Conservation (phyloP, 1,139 yeast species). For the Meyerozyma smithsonii region DNA sequence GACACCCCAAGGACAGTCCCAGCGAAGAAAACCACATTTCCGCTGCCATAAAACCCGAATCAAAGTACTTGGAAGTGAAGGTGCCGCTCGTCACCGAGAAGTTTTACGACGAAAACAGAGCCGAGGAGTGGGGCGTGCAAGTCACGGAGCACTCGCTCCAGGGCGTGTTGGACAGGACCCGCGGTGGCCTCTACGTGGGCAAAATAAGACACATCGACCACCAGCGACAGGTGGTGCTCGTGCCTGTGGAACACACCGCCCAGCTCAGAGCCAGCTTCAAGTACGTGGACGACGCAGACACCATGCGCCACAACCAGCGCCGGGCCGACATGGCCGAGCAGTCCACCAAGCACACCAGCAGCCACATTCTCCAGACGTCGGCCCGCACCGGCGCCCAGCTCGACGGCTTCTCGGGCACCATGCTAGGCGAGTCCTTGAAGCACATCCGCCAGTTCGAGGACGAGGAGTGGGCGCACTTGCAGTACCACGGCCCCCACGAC, state of each 20-base stretch:
- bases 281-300: slow-evolving; percentile 58
- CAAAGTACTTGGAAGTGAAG: slow-evolving; percentile 59
- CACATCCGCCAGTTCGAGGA: slow-evolving; percentile 74
- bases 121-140: slow-evolving; percentile 58
- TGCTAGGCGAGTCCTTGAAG: slow-evolving; percentile 75
- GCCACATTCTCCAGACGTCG: slow-evolving; percentile 41
- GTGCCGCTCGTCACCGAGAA: slow-evolving; percentile 60
- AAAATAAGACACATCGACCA: slow-evolving; percentile 21
- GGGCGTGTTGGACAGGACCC: slow-evolving; percentile 60
- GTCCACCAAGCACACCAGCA: slow-evolving; percentile 31
- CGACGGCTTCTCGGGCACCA: slow-evolving; percentile 61
- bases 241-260: slow-evolving; percentile 63
- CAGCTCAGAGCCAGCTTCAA: slow-evolving; percentile 81
- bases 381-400: slow-evolving; percentile 51
- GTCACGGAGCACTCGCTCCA: slow-evolving; percentile 57
- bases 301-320: slow-evolving; percentile 20
- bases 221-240: slow-evolving; percentile 47
- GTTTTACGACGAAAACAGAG: slow-evolving; percentile 62
- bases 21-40: slow-evolving; percentile 39
- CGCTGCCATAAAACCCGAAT: slow-evolving; percentile 58
- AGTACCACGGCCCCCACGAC: not conserved
- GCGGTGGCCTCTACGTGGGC: slow-evolving; percentile 46
- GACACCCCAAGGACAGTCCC: slow-evolving; percentile 51
- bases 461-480: slow-evolving; percentile 49
- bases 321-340: slow-evolving; percentile 24